Base-by-base conservation (phyloP, 2,329 filamentous ascomycete species). In the Penicillium janthinellum region DNA sequence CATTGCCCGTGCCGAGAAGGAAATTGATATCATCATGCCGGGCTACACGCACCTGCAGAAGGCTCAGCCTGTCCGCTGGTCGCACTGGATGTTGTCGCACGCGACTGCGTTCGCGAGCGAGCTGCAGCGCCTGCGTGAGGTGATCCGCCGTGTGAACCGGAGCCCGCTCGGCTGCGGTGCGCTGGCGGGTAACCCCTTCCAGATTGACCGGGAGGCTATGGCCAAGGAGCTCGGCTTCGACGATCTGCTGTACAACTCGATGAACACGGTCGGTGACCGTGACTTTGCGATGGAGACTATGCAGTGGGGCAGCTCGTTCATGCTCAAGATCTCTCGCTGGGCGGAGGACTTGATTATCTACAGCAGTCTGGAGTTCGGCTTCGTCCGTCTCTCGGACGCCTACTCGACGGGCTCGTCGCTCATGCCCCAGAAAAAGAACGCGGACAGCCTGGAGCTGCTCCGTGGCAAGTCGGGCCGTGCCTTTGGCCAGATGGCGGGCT, bases 21-120 rank as follows among this genome's bases (percentile, higher is more conserved):
- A 95, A 70, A 87, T 93, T 64, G 88, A 90, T 67, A 82, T 86
- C 64, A 75, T 96, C 70, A 95, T 96, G 90, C 92, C 92, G 1
- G 90, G 90, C 2, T 96, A 96, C 78, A 96, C 91, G 14, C 92
- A 96, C 77, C 79, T 95, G 38, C 92, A 96, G 78, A 88, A 90
- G 55, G 91, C 91, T 3, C 85, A 80, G 90, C 91, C 91, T 1
- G 87, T 96, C 67, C 83, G 90, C 62, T 96, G 89, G 89, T 87
- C 84, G 57, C 91, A 95, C 71, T 94, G 89, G 89, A 82, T 96
- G 72, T 78, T 96, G 64, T 89, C 88, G 50, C 88, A 92, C 72
- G 90, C 84, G 53, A 85, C 86, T 52, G 84, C 86, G 35, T 94
- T 96, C 71, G 81, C 84, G 14, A 81, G 81, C 39, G 92, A 96